A percentile compares a stretch with the other conserved stretches of the same genome.
These are phyloP conservation scores for Aureobasidium sp. DNA, from an alignment of 2,329 filamentous ascomycete species.

Conservation along the genomic window DNA sequence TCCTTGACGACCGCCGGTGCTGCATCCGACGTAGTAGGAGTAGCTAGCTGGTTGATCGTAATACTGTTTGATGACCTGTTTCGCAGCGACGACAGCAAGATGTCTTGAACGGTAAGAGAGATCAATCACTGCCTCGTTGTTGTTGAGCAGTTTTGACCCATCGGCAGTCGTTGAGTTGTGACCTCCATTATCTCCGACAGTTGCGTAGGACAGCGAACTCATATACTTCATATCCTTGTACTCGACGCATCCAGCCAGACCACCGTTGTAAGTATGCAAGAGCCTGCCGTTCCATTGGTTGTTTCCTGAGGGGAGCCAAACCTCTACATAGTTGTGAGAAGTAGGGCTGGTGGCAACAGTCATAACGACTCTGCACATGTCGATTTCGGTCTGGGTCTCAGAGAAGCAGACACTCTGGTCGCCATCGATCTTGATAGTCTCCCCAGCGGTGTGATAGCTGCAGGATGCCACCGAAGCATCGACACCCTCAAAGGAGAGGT, in stretches of 20 bases:
- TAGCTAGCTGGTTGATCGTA: constrained; percentile 34
- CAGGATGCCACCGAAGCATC: constrained; percentile 4
- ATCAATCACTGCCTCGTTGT: constrained; percentile 28
- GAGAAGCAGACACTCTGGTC: constrained; percentile 9
- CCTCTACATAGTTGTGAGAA: constrained; percentile 29
- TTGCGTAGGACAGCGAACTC: constrained; percentile 26
- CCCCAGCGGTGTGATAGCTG: constrained; percentile 1
- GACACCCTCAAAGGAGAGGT: constrained; percentile 1
- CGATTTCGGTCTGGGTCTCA: constrained; percentile 17
- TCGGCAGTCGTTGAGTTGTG: constrained; percentile 27
- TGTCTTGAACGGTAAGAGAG: constrained; percentile 29
- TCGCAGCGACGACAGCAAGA: constrained; percentile 27
- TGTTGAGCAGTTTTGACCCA: constrained; percentile 25
- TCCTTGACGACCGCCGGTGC: constrained; percentile 44
- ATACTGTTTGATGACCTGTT: constrained; percentile 30
- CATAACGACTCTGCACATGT: constrained; percentile 13
- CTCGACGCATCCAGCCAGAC: constrained; percentile 29
- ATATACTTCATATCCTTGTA: constrained; percentile 29
- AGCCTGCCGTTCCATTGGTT: constrained; percentile 19
- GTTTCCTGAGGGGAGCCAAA: constrained; percentile 34
- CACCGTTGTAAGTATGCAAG: constrained; percentile 31
- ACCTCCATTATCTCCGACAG: constrained; percentile 30
- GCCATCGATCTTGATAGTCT: constrained; percentile 5
- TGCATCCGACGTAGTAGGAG: constrained; percentile 44
- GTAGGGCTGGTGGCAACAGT: background rate